A percentile compares a stretch with the other conserved stretches of the same genome.
These are phyloP conservation scores for Prinsepia uniflora DNA, from an alignment of 306 rosid genomes.

Conservation along the genomic window DNA sequence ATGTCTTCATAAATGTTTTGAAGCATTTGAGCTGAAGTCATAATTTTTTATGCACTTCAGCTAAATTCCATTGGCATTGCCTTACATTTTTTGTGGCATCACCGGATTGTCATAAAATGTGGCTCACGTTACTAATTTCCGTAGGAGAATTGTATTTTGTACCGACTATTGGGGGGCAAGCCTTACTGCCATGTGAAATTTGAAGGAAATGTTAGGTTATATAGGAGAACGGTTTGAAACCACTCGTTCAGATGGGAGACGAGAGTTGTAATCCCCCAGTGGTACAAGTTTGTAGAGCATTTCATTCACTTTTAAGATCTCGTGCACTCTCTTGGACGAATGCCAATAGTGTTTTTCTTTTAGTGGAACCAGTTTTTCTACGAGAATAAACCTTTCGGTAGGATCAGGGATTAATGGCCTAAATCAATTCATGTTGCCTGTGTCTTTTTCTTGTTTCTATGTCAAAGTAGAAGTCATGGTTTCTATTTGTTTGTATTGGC, in stretches of 20 bases:
- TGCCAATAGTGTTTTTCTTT: not conserved
- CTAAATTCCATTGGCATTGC: too few relatives aligned
- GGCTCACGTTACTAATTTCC: not conserved
- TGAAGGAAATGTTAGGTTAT: not conserved
- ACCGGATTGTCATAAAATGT: not conserved
- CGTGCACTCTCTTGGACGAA: not conserved
- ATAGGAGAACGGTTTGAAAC: not conserved
- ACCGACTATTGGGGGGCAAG: not conserved
- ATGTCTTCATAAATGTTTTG: not conserved
- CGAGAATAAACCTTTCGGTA: not conserved
- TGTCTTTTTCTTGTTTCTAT: not conserved
- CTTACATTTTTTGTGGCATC: too few relatives aligned
- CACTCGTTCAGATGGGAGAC: too few relatives aligned
- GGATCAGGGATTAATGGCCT: not conserved
- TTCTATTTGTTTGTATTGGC: not conserved
- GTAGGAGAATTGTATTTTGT: too few relatives aligned
- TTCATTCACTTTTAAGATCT: not conserved
- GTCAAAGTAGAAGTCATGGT: not conserved
- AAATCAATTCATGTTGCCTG: not conserved
- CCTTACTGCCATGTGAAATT: not conserved
- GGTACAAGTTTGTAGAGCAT: not conserved
- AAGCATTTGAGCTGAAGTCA: too few relatives aligned
- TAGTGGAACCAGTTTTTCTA: not conserved
- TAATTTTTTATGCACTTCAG: too few relatives aligned
- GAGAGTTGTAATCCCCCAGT: too few relatives aligned